A percentile compares a stretch with the other conserved stretches of the same genome.
Conservation (phyloP, 495 filamentous ascomycete genomes). For the Thermochaetoides thermophila region DNA sequence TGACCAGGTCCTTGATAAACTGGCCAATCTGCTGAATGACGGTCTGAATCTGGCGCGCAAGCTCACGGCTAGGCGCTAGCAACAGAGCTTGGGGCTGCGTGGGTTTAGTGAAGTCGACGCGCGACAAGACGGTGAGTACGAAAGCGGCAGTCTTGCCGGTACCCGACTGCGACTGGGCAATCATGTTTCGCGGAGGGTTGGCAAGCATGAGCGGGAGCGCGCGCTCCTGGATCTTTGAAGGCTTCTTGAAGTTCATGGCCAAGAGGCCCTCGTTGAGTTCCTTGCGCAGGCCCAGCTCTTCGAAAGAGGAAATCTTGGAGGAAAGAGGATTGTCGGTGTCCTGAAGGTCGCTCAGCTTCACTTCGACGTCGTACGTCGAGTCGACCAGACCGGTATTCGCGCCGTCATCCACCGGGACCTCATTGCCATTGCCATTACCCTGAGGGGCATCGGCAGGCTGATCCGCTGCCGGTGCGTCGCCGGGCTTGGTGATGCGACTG, state of each 20-base stretch:
- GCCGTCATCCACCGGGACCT: slow-evolving; percentile 33
- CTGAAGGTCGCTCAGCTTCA: slow-evolving; percentile 83
- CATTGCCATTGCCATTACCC: slow-evolving; percentile 26
- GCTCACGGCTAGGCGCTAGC: slow-evolving; percentile 83
- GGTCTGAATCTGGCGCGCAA: slow-evolving; percentile 84
- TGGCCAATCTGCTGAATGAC: slow-evolving; percentile 70
- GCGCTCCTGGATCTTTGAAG: slow-evolving; percentile 91
- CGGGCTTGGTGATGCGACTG: slow-evolving; percentile 42
- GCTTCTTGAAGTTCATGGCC: slow-evolving; percentile 80
- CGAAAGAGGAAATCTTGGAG: slow-evolving; percentile 62
- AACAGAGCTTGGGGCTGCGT: slow-evolving; percentile 69
- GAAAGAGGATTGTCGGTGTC: slow-evolving; percentile 78
- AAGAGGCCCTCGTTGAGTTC: slow-evolving; percentile 44
- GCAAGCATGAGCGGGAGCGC: slow-evolving; percentile 75
- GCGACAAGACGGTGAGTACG: slow-evolving; percentile 74
- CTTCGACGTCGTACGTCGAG: slow-evolving; percentile 63
- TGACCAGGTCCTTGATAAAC: slow-evolving; percentile 55
- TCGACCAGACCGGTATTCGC: slow-evolving; percentile 46
- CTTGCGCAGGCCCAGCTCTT: slow-evolving; percentile 59
- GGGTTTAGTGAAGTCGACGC: slow-evolving; percentile 55
- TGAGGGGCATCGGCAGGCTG: slow-evolving; percentile 11
- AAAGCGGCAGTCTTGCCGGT: slow-evolving; percentile 98
- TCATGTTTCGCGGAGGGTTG: slow-evolving; percentile 78
- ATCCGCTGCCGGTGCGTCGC: slow-evolving; percentile 11
- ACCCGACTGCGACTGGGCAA: slow-evolving; percentile 95